Evolutionary conservation across 768 basidiomycete species (phyloP), one percentile per base, ranked within the genome.

Genomic region (Strobilomyces confusus): DNA sequence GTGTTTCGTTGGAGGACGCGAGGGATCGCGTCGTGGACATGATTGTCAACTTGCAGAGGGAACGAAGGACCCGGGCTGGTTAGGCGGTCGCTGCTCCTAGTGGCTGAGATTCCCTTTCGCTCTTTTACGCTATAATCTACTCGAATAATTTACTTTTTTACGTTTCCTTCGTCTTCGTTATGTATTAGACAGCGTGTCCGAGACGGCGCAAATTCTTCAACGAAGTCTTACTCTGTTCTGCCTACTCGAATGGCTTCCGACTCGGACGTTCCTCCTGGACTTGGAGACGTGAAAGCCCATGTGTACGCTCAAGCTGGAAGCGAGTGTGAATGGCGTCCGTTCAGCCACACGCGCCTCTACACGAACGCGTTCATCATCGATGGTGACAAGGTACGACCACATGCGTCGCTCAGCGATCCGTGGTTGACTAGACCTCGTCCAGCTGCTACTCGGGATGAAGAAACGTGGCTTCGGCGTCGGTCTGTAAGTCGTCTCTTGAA

Each of bases 381-480:
- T 22, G 74, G 76, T 44, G 69, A 72, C 44, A 80, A 80, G 70
- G 81, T 81, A 46, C 36, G 58, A 34, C 42, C 38, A 5, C 15
- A 19, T 43, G 6, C 20, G 8, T 25, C 9, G 26, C 14, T 9
- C n/a, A 17, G 20, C 15, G 9, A 25, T 23, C 34, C 3, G 9
- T 20, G 11, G 17, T 6, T 37, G 25, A 13, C 47, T 8, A 30
- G 22, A 7, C 15, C 37, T 36, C 15, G 9, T 79, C 49, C 78
- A 89, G 83, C 69, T 92, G 14, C 69, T 92, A 15, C 76, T 92
- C 9, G 89, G 89, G 4, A 80, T 79, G 61, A 92, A 92, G 69
- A 91, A 91, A 65, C 77, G 89, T 23, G 89, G 89, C 2, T 83
- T 89, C 63, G 89, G 89, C 23, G 71, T 71, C 34, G 76, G 79